phyloP scores from a whole-genome alignment of 169 alveolate genomes.

The Sarcocystis neurona region DNA sequence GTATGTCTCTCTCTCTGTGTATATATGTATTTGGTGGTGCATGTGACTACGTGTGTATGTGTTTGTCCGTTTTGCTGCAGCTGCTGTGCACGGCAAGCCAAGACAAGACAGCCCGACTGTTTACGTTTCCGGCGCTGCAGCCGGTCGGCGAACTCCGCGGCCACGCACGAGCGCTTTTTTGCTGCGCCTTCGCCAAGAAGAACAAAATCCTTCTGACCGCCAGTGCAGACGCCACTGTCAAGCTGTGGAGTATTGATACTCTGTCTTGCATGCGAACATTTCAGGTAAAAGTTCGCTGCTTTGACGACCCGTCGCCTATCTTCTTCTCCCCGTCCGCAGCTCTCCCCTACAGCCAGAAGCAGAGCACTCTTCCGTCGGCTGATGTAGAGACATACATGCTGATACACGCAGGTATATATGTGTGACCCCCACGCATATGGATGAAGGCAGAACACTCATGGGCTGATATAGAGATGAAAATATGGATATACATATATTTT shows the following conservation, averaged over 20 bases:
- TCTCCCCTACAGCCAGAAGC: no score
- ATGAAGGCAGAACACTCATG: no score
- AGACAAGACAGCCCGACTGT: constrained; percentile 83
- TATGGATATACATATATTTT: no score
- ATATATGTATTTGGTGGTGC: no score
- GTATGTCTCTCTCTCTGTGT: no score
- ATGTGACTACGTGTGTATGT: constrained; percentile 7
- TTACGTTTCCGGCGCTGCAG: constrained; percentile 70
- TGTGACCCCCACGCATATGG: no score
- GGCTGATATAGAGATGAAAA: no score
- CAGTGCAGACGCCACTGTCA: constrained; percentile 85
- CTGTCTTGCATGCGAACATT: constrained; percentile 78
- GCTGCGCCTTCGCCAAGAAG: constrained; percentile 79
- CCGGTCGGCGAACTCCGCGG: constrained; percentile 71
- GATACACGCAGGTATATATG: no score
- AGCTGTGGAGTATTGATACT: constrained; percentile 85
- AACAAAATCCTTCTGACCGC: constrained; percentile 80
- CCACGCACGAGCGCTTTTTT: constrained; percentile 78
- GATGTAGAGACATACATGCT: no score
- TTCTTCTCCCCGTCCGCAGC: no score
- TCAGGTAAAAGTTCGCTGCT: constrained; percentile 38
- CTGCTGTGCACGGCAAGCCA: constrained; percentile 81
- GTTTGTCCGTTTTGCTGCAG: constrained; percentile 10
- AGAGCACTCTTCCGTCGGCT: no score
- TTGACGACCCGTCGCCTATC: no score